These are phyloP conservation scores for Pharus latifolius DNA, from an alignment of 176 grass and related monocot genomes.

Conservation along the genomic window DNA sequence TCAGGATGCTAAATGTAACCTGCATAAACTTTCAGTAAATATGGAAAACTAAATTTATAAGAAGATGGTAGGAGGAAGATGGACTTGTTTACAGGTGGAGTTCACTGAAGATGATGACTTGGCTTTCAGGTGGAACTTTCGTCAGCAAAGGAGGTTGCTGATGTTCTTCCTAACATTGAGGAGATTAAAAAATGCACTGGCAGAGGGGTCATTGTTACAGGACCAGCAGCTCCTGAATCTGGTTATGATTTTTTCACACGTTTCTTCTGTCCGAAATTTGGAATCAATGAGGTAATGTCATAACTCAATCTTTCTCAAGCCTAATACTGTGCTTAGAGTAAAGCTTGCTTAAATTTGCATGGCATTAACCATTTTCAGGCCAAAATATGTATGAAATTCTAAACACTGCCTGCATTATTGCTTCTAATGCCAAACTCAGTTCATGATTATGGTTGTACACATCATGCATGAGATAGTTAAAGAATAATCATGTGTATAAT, in stretches of 20 bases:
- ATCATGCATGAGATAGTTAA: no score
- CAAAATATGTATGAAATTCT: not conserved
- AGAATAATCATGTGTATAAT: no score
- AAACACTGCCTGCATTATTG: no score
- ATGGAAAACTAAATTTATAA: not conserved
- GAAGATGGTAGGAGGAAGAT: not conserved
- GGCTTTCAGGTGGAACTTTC: conserved; percentile 62
- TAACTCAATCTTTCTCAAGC: not conserved
- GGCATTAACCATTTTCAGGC: not conserved
- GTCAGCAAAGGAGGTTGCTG: conserved; percentile 54
- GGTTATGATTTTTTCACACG: conserved; percentile 71
- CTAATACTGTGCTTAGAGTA: not conserved
- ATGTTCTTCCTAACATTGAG: conserved; percentile 41
- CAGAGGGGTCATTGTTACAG: conserved; percentile 53
- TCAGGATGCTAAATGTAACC: not conserved
- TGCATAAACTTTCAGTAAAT: not conserved
- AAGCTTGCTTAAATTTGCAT: not conserved
- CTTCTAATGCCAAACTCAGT: no score
- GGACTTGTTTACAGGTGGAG: not conserved
- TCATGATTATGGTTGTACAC: no score
- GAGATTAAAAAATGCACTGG: conserved; percentile 42
- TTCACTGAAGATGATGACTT: not conserved
- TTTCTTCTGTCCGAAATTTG: conserved; percentile 55
- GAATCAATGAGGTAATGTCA: conserved; percentile 54
- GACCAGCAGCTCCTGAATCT: conserved; percentile 49